Base-by-base conservation (phyloP, 2,329 filamentous ascomycete genomes). In the Huntiella decipiens region DNA sequence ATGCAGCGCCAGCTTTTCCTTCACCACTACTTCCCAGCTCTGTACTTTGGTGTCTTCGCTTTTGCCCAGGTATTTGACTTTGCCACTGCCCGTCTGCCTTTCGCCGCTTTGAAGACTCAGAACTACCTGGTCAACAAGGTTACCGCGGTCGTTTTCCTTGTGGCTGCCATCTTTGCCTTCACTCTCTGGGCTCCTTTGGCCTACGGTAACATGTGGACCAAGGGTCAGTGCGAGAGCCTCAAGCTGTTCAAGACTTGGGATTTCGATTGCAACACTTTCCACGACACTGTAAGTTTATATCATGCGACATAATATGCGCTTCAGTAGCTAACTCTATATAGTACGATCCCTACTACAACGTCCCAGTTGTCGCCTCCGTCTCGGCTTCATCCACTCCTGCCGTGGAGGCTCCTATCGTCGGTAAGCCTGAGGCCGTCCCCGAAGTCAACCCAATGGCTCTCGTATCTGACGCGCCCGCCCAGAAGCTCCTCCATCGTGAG, bases 1-100 rank as follows among this genome's bases (percentile, higher is more conserved):
- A 96, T 98, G 91, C 78, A 91, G 59, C 86, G 91, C 55, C 91
- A 98, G 64, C 77, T 98, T 33, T 98, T 98, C 72, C 70, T 98
- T 51, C 91, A 98, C 63, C 91, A 98, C 66, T 98, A 98, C 63
- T 91, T 98, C 63, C 91, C 91, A 0, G 91, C 91, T 2, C 74
- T 98, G 11, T 93, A 94, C 66, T 98, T 98, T 60, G 86, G 82
- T 51, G 77, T 98, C 56, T 79, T 96, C 53, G 78, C 82, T 6
- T 71, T 95, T 47, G 91, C 80, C 61, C 88, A 96, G 62, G 73
- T 82, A 43, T 88, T 85, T 62, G 91, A 98, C 63, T 95, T 86
- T 57, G 60, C 76, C 46, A 82, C 82, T 49, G 78, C 77, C 53
- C 79, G 91, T 41, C 69, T 94, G 53, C 66, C 71, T 39, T 65